These are phyloP conservation scores for Agrostemma githago DNA, from an alignment of 148 eudicot species.

Conservation along the genomic window DNA sequence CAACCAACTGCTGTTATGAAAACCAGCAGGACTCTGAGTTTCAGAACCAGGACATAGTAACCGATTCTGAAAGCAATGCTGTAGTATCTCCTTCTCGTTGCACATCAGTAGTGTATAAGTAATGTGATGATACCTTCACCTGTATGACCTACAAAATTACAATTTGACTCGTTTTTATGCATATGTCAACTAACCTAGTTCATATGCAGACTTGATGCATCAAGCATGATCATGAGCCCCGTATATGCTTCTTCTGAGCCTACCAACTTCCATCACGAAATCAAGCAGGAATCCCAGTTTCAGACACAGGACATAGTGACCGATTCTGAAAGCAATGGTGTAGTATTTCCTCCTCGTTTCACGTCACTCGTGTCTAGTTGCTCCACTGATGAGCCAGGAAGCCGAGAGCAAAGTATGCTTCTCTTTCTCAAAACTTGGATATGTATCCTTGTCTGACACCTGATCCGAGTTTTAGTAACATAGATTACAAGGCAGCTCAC, in stretches of 20 bases:
- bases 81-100: neutral
- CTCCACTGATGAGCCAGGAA: constrained; percentile 29
- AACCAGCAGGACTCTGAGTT: constrained; percentile 27
- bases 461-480: no score
- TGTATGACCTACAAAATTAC: neutral
- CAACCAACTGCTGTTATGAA: constrained; percentile 23
- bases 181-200: neutral
- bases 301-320: constrained; percentile 17
- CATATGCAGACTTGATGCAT: constrained; percentile 42
- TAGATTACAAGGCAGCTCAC: neutral
- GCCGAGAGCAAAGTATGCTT: constrained; percentile 35
- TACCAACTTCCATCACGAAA: constrained; percentile 23
- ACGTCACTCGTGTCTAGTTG: constrained; percentile 57
- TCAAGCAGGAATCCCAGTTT: constrained; percentile 26
- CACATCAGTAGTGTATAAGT: neutral
- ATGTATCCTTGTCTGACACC: no score
- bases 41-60: constrained; percentile 18
- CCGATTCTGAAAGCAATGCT: constrained; percentile 27
- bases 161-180: neutral
- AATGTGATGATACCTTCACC: neutral
- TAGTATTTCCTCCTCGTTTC: constrained; percentile 65
- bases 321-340: constrained; percentile 28
- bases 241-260: constrained; percentile 25
- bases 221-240: constrained; percentile 26
- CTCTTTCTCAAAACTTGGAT: neutral